Percentiles rank a stretch among this genome's conserved stretches.
These are phyloP conservation scores for Kwoniella sp. DNA, from an alignment of 768 basidiomycete species.

Conservation along the genomic window DNA sequence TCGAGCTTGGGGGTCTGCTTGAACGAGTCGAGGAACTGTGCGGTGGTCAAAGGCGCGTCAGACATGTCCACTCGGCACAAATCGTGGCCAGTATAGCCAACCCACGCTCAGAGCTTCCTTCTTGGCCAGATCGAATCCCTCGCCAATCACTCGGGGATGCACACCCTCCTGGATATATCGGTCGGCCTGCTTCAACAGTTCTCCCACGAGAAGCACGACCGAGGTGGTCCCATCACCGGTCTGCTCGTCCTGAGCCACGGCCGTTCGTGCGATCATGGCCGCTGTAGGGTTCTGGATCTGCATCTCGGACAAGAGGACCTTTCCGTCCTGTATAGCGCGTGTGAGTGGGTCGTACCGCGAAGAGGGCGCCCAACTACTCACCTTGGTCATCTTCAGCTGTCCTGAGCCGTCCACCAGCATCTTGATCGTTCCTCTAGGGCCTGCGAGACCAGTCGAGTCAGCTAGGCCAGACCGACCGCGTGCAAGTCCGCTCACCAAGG, in stretches of 20 bases:
- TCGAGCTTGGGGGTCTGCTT: constrained; percentile 66
- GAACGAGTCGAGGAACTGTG: constrained; percentile 86
- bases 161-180: constrained; percentile 97
- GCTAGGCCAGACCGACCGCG: neutral
- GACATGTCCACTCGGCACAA: neutral
- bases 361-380: constrained; percentile 14
- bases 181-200: constrained; percentile 94
- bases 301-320: constrained; percentile 97
- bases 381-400: constrained; percentile 97
- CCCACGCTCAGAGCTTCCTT: constrained; percentile 83
- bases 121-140: constrained; percentile 96
- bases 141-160: constrained; percentile 90
- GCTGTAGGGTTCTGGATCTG: constrained; percentile 97
- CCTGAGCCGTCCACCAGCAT: constrained; percentile 99
- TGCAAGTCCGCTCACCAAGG: constrained; percentile 60
- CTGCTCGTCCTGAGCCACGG: constrained; percentile 97
- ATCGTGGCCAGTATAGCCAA: constrained; percentile 10
- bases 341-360: neutral
- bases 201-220: constrained; percentile 91
- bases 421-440: constrained; percentile 94
- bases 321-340: constrained; percentile 63
- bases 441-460: constrained; percentile 52
- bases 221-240: constrained; percentile 98
- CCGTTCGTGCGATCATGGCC: constrained; percentile 97
- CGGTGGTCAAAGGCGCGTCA: neutral